phyloP scores from a whole-genome alignment of 306 rosid genomes.

The Cajanus cajan region DNA sequence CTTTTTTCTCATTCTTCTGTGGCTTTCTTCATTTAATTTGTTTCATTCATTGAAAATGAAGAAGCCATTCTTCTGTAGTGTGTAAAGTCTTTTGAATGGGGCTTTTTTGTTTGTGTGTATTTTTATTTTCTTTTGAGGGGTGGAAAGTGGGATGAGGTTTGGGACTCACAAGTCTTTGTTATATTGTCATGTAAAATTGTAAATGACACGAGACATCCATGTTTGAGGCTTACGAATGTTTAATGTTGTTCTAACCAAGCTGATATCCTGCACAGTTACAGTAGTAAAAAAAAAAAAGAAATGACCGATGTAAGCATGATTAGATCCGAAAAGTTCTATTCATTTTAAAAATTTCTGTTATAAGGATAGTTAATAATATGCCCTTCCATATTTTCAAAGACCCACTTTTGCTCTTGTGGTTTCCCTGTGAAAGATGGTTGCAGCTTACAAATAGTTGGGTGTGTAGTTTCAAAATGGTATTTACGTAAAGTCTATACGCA shows the following conservation, averaged over 20 bases:
- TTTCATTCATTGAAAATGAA: constrained; percentile 25
- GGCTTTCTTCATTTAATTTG: constrained; percentile 22
- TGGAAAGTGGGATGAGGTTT: background rate
- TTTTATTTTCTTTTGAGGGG: background rate
- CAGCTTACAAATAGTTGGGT: background rate
- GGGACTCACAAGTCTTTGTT: background rate
- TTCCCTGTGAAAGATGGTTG: constrained; percentile 4
- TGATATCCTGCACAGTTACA: constrained; percentile 14
- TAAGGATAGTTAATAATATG: background rate
- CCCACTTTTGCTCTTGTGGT: background rate
- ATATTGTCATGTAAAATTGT: constrained; percentile 28
- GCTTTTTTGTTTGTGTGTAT: background rate
- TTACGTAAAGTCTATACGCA: background rate
- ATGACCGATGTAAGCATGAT: background rate
- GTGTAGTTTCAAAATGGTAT: background rate
- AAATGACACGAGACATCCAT: constrained; percentile 10
- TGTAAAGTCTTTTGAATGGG: background rate
- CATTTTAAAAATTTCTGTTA: background rate
- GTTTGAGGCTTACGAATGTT: background rate
- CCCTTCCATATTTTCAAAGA: background rate
- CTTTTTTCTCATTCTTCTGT: background rate
- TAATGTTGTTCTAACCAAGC: background rate
- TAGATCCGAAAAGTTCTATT: background rate
- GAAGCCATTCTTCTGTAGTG: background rate
- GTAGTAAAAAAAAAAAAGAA: background rate